A percentile compares a stretch with the other conserved stretches of the same genome.
Evolutionary conservation across 164 flowering plant genomes (phyloP).

Genomic region (Vitis labrusca): DNA sequence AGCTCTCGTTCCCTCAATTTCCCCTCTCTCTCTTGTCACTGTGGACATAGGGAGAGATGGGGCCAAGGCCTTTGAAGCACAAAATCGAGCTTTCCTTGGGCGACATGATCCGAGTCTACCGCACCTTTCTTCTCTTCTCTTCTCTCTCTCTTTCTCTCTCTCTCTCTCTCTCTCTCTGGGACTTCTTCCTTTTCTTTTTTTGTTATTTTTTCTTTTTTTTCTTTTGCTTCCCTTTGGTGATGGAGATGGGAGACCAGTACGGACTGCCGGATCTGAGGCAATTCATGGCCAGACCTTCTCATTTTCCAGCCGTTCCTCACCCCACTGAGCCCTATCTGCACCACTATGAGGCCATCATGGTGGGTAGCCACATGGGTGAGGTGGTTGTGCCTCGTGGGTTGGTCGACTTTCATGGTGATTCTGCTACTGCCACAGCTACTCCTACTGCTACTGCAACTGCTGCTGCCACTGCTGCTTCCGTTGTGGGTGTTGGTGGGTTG

Average conservation of each 20-base stretch:
- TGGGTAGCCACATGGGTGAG: constrained; percentile 5
- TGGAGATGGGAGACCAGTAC: constrained; percentile 51
- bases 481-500: background rate
- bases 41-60: too few relatives aligned
- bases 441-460: constrained; percentile 1
- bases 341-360: constrained; percentile 33
- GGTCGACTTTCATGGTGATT: constrained; percentile 25
- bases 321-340: constrained; percentile 18
- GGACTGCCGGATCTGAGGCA: constrained; percentile 56
- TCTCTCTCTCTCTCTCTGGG: constrained; percentile 12
- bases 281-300: constrained; percentile 28
- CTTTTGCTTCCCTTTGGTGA: background rate
- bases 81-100: too few relatives aligned
- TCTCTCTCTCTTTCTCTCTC: constrained; percentile 2
- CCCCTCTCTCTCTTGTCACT: background rate
- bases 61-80: too few relatives aligned
- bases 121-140: background rate
- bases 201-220: background rate
- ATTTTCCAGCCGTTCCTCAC: constrained; percentile 28
- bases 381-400: constrained; percentile 5
- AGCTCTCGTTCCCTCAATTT: background rate
- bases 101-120: too few relatives aligned
- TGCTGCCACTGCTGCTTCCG: constrained; percentile 9
- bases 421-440: constrained; percentile 1
- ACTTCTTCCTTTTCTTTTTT: too few relatives aligned